Evolutionary conservation across 2,329 filamentous ascomycete genomes (phyloP), one percentile per base, ranked within the genome.

Genomic region (Botryosphaeria dothidea): DNA sequence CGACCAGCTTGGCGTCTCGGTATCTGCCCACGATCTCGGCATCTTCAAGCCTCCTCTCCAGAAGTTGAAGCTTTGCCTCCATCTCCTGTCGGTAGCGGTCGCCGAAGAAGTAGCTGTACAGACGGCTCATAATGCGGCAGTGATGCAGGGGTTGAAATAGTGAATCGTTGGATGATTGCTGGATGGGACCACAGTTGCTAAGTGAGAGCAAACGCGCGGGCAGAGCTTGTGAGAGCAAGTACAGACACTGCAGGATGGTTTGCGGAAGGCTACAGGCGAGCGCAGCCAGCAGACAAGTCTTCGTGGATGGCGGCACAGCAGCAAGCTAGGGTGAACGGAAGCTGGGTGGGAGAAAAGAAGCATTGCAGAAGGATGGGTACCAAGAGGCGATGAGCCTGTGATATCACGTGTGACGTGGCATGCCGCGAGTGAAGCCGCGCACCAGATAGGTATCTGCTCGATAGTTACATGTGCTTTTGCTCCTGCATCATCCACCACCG

Each of bases 1-100:
- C 72, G 61, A 72, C 71, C 69, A 75, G 69, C 60, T 76, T 74
- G 31, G 62, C 66, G 57, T 68, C 58, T 25, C 65, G 67, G 15
- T 62, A 48, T 48, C 48, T 64, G 23, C 38, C 36, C 48, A 31
- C 34, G n/a, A 45, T 41, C 49, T 64, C 61, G 49, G 51, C 49
- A 7, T 56, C 61, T 25, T 70, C 66, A 0, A 74, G 71, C 64
- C 77, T 71, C 23, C 63, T 45, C 27, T 66, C 38, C 58, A 63
- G 29, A 4, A 54, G 27, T 19, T 66, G 38, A 4, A 66, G 58
- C 27, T 46, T 45, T 25, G 19, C 27, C 13, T 60, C 45, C 27
- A 64, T 46, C 25, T 65, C 62, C 27, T 56, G 43, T 21, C 56
- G 48, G 13, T 52, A 49, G 38, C 51, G 61, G 38, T 46, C 25